Evolutionary conservation across 2,329 filamentous ascomycete genomes (phyloP), one percentile per base, ranked within the genome.

Genomic region (Nigrospora osmanthi): DNA sequence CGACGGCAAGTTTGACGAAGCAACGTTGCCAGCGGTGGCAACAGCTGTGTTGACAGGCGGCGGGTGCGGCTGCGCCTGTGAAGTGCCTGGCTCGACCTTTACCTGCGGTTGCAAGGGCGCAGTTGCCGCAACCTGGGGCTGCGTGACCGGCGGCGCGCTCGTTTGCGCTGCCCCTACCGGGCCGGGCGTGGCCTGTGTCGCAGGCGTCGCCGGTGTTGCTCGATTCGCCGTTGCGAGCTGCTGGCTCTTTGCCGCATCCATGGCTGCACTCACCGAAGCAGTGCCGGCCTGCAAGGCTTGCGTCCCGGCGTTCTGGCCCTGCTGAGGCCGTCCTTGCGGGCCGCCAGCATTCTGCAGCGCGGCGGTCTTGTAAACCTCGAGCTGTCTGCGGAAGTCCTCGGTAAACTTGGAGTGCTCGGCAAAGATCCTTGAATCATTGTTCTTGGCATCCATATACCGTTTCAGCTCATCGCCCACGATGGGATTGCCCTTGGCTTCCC

Each of bases 41-140:
- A 76, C 59, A 4, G 67, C 63, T 0, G 73, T 71, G 49, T 78
- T 78, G 38, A 75, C 65, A 10, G 75, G 71, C 2, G 67, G 62
- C 4, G 68, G 68, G 17, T 60, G 54, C 11, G 47, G 45, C 16
- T 43, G 59, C 31, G 67, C 64, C 11, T 59, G 54, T 30, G 55
- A 55, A 13, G 44, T 35, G 38, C 55, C 51, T 52, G 60, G 39
- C 45, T 70, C 67, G 23, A 59, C 54, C 50, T 70, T 70, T n/a
- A 68, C 56, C 28, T 54, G 46, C 55, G 49, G 43, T 62, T 56
- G 43, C 52, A 62, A 28, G 23, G 23, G 23, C 23, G 49, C 49
- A 48, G 50, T 39, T 33, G 47, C 51, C 6, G 23, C 23, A 10
- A 7, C 23, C 23, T 60, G 52, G 13, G 54, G 46, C 33, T 56